Conservation (phyloP, 1,284 basidiomycete genomes). For the Sporisorium sorghi region DNA sequence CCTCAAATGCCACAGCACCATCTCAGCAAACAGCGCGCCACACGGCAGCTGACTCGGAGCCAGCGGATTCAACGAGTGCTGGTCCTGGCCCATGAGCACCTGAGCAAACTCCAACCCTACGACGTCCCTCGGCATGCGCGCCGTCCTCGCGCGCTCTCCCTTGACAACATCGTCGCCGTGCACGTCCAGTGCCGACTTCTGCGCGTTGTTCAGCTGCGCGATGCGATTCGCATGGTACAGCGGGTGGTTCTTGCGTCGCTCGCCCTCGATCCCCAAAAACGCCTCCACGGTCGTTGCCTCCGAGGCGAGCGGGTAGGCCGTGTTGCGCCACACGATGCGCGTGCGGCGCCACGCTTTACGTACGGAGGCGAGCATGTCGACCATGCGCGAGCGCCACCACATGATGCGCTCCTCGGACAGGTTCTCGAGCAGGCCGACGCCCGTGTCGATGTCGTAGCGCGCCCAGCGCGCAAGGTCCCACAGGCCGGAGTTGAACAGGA, state of each 20-base stretch:
- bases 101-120: constrained; percentile 40
- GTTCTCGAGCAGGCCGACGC: constrained; percentile 55
- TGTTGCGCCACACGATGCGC: constrained; percentile 60
- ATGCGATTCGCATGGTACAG: constrained; percentile 61
- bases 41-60: constrained; percentile 44
- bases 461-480: constrained; percentile 71
- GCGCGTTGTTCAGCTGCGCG: constrained; percentile 59
- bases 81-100: constrained; percentile 58
- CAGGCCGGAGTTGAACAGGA: constrained; percentile 68
- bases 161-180: constrained; percentile 57
- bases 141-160: constrained; percentile 41
- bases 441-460: constrained; percentile 63
- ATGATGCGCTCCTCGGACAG: constrained; percentile 66
- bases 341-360: constrained; percentile 25
- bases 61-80: constrained; percentile 40
- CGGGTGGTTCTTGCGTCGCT: constrained; percentile 54
- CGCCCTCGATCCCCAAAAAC: constrained; percentile 51
- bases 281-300: constrained; percentile 55
- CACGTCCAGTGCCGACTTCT: constrained; percentile 44
- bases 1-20: constrained; percentile 49
- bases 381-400: constrained; percentile 67
- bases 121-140: constrained; percentile 42
- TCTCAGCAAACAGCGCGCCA: constrained; percentile 54
- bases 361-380: constrained; percentile 61
- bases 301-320: constrained; percentile 45